Percentiles rank a stretch among this genome's conserved stretches.
Evolutionary conservation across 176 grass and related monocot genomes (phyloP).

Genomic region (Oryza officinalis): DNA sequence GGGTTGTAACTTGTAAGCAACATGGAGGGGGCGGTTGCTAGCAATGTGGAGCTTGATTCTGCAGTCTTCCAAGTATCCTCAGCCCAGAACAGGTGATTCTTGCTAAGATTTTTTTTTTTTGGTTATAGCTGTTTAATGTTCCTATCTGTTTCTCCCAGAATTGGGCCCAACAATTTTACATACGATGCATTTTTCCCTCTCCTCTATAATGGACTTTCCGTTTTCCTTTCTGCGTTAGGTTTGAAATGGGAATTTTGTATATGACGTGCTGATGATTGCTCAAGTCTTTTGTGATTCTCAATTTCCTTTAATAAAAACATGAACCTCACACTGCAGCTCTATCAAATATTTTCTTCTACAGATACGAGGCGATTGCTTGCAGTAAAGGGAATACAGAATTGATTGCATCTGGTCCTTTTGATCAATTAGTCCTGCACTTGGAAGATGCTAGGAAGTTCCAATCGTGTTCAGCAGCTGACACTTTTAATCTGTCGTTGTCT

Average conservation of each 20-base stretch:
- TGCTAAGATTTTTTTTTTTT: background rate
- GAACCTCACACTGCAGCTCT: background rate
- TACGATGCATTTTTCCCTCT: background rate
- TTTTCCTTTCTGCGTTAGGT: background rate
- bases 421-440: conserved; percentile 69
- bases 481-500: conserved; percentile 64
- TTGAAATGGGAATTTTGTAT: conserved; percentile 8
- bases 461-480: conserved; percentile 51
- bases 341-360: conserved; percentile 37
- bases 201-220: background rate
- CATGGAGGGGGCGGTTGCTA: conserved; percentile 59
- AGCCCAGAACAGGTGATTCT: conserved; percentile 64
- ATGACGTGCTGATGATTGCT: background rate
- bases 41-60: conserved; percentile 68
- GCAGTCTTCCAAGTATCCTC: conserved; percentile 66
- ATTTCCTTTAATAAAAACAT: background rate
- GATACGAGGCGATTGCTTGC: conserved; percentile 75
- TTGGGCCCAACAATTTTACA: conserved; percentile 2
- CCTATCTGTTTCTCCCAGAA: background rate
- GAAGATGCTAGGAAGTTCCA: conserved; percentile 66
- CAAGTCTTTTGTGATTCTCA: conserved; percentile 5
- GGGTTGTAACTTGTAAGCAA: conserved; percentile 7
- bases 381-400: conserved; percentile 63
- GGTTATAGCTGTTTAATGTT: background rate
- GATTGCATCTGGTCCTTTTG: conserved; percentile 69